Evolutionary conservation across 257 asterid species (phyloP).

Genomic region (Osmanthus fragrans): DNA sequence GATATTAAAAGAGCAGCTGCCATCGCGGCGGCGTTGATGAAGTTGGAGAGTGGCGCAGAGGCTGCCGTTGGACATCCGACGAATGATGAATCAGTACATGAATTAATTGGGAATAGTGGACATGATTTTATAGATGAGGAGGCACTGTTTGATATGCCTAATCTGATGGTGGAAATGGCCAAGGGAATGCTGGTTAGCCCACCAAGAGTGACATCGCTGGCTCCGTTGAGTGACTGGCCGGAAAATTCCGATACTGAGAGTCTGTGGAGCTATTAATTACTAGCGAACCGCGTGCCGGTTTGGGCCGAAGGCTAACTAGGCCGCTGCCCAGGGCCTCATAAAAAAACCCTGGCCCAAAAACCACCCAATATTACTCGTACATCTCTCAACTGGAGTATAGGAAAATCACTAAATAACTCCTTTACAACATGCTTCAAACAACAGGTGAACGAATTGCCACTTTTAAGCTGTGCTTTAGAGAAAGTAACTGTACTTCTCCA

Average conservation of each 20-base stretch:
- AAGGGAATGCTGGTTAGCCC: slow-evolving; percentile 54
- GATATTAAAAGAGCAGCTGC: slow-evolving; percentile 53
- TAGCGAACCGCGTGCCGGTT: too few relatives aligned
- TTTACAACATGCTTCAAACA: too few relatives aligned
- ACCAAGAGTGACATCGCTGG: slow-evolving; percentile 28
- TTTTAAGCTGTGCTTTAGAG: too few relatives aligned
- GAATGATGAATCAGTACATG: not conserved
- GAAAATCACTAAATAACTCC: too few relatives aligned
- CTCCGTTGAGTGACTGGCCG: slow-evolving; percentile 21
- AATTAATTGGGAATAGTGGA: not conserved
- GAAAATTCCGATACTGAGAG: slow-evolving; percentile 35
- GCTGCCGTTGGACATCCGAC: not conserved
- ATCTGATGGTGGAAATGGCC: slow-evolving; percentile 51
- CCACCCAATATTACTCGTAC: too few relatives aligned
- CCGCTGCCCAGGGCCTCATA: too few relatives aligned
- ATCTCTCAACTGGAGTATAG: too few relatives aligned
- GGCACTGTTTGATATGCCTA: slow-evolving; percentile 44
- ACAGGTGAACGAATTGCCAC: too few relatives aligned
- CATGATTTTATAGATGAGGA: slow-evolving; percentile 42
- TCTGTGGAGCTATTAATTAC: slow-evolving; percentile 36
- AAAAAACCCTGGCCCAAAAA: too few relatives aligned
- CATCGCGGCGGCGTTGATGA: slow-evolving; percentile 46
- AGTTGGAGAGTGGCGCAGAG: slow-evolving; percentile 10
- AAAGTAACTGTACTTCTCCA: too few relatives aligned
- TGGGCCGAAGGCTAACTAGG: too few relatives aligned